phyloP scores from a whole-genome alignment of 805 yeast genomes.

The Pichia deserticola region DNA sequence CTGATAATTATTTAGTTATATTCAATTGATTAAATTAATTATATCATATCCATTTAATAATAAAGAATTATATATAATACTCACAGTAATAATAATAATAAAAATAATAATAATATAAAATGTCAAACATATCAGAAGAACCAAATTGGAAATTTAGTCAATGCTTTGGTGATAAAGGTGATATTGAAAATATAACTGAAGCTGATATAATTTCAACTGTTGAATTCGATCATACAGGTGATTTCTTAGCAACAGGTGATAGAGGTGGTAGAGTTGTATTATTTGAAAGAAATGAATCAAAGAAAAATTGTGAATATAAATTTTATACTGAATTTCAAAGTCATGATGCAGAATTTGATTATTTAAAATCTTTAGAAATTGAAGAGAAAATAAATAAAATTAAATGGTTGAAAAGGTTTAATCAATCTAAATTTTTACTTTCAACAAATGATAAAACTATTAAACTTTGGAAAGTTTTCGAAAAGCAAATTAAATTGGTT shows the following conservation, averaged over 20 bases:
- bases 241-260: slow-evolving; percentile 96
- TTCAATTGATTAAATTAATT: too few species aligned
- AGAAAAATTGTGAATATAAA: slow-evolving; percentile 83
- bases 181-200: slow-evolving; percentile 88
- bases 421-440: slow-evolving; percentile 82
- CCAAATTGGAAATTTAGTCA: slow-evolving; percentile 80
- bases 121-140: slow-evolving; percentile 21
- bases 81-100: too few species aligned
- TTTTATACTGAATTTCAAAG: slow-evolving; percentile 96
- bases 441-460: slow-evolving; percentile 98
- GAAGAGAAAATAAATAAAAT: slow-evolving; percentile 98
- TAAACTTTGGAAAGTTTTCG: slow-evolving; percentile 93
- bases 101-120: too few species aligned
- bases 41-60: too few species aligned
- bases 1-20: too few species aligned
- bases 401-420: slow-evolving; percentile 87
- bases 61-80: too few species aligned
- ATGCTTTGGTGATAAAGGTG: slow-evolving; percentile 98
- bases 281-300: slow-evolving; percentile 77
- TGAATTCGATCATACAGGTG: slow-evolving; percentile 92
- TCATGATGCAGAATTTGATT: slow-evolving; percentile 98
- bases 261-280: slow-evolving; percentile 96
- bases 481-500: slow-evolving; percentile 85
- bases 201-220: slow-evolving; percentile 97
- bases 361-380: slow-evolving; percentile 88